phyloP scores from a whole-genome alignment of 1,284 basidiomycete species.

The Rugosomyces carneus region DNA sequence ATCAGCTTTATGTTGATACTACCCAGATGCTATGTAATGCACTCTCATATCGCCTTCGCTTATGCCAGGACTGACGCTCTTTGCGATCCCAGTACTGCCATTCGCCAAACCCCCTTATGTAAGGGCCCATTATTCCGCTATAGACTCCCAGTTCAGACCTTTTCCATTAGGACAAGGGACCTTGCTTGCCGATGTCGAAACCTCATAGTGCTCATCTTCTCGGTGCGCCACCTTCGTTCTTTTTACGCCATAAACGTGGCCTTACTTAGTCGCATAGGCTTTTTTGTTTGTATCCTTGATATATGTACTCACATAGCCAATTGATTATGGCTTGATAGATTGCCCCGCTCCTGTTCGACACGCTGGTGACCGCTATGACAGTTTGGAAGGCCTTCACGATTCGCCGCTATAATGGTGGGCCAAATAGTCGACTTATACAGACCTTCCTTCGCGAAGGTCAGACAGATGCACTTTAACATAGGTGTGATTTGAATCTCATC shows the following conservation, averaged over 20 bases:
- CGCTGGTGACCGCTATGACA: conserved; percentile 71
- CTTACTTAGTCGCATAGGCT: conserved; percentile 38
- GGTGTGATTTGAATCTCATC: not conserved
- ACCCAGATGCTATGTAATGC: conserved; percentile 64
- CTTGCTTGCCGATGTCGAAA: conserved; percentile 71
- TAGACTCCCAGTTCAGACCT: conserved; percentile 4
- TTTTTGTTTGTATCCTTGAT: conserved; percentile 49
- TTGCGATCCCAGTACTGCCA: conserved; percentile 46
- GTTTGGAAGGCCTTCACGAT: conserved; percentile 68
- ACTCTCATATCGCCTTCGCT: not conserved
- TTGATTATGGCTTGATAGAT: conserved; percentile 37
- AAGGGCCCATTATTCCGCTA: conserved; percentile 20
- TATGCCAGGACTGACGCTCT: conserved; percentile 1
- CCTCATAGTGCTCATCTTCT: conserved; percentile 73
- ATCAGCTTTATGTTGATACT: conserved; percentile 72
- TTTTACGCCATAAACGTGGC: conserved; percentile 5
- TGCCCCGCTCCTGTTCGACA: conserved; percentile 73
- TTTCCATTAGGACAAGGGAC: conserved; percentile 41
- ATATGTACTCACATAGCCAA: conserved; percentile 7
- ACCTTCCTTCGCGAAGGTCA: conserved; percentile 77
- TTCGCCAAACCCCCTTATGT: conserved; percentile 61
- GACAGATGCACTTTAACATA: conserved; percentile 5
- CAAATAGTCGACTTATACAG: conserved; percentile 70
- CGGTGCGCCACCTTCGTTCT: conserved; percentile 34
- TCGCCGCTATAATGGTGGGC: conserved; percentile 64